Conservation (phyloP, 2,329 filamentous ascomycete genomes). For the Grosmannia serpens region DNA sequence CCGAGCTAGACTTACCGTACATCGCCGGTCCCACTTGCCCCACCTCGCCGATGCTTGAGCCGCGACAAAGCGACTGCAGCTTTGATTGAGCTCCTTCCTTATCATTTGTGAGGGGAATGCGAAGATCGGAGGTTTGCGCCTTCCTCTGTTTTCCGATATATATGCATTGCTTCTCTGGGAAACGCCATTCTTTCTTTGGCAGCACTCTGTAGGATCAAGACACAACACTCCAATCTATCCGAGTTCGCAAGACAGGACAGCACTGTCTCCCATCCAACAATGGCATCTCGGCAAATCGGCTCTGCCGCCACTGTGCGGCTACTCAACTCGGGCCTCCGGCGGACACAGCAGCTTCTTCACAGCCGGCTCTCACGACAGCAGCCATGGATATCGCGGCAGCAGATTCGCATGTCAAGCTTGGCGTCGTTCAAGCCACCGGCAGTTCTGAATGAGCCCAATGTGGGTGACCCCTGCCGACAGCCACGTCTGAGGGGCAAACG, state of each 20-base stretch:
- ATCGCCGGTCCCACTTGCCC: not conserved
- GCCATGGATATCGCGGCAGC: slow-evolving; percentile 3
- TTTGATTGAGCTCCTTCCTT: not conserved
- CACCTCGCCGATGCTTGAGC: not conserved
- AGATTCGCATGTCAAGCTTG: slow-evolving; percentile 41
- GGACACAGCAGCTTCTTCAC: not conserved
- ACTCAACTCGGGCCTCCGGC: slow-evolving; percentile 4
- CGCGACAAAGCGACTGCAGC: not conserved
- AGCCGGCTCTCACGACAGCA: not conserved
- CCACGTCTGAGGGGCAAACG: not conserved
- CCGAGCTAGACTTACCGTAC: not conserved
- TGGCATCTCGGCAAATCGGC: slow-evolving; percentile 12
- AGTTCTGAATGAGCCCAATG: slow-evolving; percentile 90
- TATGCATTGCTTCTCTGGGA: not conserved
- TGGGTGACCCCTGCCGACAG: slow-evolving; percentile 31
- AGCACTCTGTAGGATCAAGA: not conserved
- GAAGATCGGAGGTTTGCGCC: not conserved
- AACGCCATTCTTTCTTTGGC: not conserved
- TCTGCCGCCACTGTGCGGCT: slow-evolving; percentile 6
- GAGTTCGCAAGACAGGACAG: no score
- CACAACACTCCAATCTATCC: not conserved
- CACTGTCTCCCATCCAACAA: slow-evolving; percentile 4
- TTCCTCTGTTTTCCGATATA: not conserved
- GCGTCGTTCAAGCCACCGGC: slow-evolving; percentile 81
- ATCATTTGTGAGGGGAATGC: not conserved